phyloP scores from a whole-genome alignment of 169 alveolate genomes.

The Plasmodium gaboni region DNA sequence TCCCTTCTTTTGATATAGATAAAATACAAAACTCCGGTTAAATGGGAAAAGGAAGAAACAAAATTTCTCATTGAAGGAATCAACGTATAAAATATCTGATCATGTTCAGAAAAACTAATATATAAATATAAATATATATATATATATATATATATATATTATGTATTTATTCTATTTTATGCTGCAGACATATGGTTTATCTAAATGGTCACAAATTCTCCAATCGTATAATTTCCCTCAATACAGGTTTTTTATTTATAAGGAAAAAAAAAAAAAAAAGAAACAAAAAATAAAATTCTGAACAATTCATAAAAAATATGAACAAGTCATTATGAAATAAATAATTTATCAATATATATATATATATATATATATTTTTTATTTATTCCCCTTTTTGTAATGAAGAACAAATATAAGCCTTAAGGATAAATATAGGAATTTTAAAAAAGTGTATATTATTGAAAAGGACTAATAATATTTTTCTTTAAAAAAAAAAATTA shows the following conservation, averaged over 20 bases:
- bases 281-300: background rate
- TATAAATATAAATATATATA: background rate
- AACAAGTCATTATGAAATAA: background rate
- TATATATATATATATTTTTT: background rate
- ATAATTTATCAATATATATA: too few species aligned
- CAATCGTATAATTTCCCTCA: conserved; percentile 28
- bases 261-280: background rate
- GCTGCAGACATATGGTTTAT: conserved; percentile 21
- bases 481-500: background rate
- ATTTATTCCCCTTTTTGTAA: background rate
- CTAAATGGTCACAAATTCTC: conserved; percentile 41
- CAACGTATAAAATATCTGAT: conserved; percentile 10
- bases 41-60: conserved; percentile 31
- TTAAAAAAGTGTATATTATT: conserved; percentile 47
- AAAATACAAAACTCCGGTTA: conserved; percentile 26
- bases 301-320: background rate
- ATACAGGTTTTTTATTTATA: conserved; percentile 21
- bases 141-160: conserved; percentile 1
- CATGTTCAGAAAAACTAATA: background rate
- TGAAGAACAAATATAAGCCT: conserved; percentile 34
- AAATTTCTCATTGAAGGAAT: conserved; percentile 33
- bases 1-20: conserved; percentile 7
- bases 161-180: background rate
- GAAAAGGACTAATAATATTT: conserved; percentile 14
- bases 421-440: conserved; percentile 37